phyloP scores from a whole-genome alignment of 257 asterid species.

The Nicotiana benthamiana region DNA sequence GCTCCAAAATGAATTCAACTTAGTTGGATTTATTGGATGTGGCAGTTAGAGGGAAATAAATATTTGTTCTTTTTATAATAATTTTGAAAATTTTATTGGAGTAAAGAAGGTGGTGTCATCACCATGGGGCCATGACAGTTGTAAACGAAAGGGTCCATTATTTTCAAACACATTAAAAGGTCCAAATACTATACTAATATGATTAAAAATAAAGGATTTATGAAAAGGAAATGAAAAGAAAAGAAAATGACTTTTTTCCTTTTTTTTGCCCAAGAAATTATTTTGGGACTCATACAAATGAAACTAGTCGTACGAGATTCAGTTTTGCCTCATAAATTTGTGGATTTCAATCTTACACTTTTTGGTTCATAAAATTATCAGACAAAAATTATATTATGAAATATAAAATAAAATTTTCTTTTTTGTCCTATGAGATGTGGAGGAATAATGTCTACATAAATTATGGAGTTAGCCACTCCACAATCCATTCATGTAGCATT shows the following conservation, averaged over 20 bases:
- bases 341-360: too few species aligned
- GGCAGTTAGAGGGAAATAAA: conserved; percentile 1
- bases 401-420: too few species aligned
- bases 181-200: background rate
- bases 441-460: background rate
- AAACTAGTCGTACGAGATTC: too few species aligned
- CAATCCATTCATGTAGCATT: conserved; percentile 5
- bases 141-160: conserved; percentile 10
- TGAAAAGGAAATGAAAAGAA: background rate
- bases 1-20: background rate
- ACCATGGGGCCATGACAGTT: conserved; percentile 29
- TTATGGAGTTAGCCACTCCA: background rate
- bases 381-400: too few species aligned
- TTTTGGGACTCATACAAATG: too few species aligned
- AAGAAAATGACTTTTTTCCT: conserved; percentile 1
- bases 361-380: too few species aligned
- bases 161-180: background rate
- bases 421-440: conserved; percentile 12
- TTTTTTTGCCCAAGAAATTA: background rate
- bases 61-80: background rate
- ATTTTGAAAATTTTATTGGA: background rate
- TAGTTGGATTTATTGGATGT: conserved; percentile 27
- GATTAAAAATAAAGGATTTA: background rate
- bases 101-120: conserved; percentile 19
- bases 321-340: too few species aligned